Base-by-base conservation (phyloP, 257 asterid species). In the Rehmannia glutinosa region DNA sequence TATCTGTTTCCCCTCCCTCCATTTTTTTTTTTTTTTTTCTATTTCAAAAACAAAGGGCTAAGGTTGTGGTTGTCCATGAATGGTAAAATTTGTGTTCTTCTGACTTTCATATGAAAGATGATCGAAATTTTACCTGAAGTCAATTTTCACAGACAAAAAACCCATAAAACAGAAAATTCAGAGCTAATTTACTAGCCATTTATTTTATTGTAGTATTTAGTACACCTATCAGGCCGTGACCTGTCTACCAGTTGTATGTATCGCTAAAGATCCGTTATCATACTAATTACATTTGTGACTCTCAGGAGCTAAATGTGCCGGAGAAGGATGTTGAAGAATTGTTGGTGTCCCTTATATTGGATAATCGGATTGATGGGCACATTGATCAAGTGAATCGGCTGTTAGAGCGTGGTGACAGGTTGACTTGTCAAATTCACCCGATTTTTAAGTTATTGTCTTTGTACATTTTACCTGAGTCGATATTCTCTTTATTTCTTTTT, bases 361-460 rank as follows among this genome's bases (percentile, higher is more conserved):
- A 92, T 67, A 92, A 92, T 70, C 87, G 97, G 45, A 83, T 92
- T 75, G 77, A 80, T 13, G 98, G 98, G 52, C 96, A 89, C 80
- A 92, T 92, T 78, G 98, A 92, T 83, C 98, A 92, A 83, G 98
- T 92, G 79, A 89, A 89, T 71, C 81, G 91, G 67, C 89, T 92
- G 30, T 79, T 92, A 55, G 98, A 92, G 73, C 87, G 96, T 78
- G 94, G 97, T n/a, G 99, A 91, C 89, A 94, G 96, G 97, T 90
- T 53, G 65, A 57, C 66, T 72, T 65, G 12, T 39, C 9, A 51
- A 70, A 17, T 39, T 69, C 15, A 8, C 45, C 51, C 59, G 43
- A 25, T 47, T 55, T 71, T 21, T 8, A 4, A 4, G 27, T 64
- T 50, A 17, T 36, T 8, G 23, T 9, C 12, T 50, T 51, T 8